phyloP scores from a whole-genome alignment of 2,329 filamentous ascomycete species.

The Monilinia aucupariae region DNA sequence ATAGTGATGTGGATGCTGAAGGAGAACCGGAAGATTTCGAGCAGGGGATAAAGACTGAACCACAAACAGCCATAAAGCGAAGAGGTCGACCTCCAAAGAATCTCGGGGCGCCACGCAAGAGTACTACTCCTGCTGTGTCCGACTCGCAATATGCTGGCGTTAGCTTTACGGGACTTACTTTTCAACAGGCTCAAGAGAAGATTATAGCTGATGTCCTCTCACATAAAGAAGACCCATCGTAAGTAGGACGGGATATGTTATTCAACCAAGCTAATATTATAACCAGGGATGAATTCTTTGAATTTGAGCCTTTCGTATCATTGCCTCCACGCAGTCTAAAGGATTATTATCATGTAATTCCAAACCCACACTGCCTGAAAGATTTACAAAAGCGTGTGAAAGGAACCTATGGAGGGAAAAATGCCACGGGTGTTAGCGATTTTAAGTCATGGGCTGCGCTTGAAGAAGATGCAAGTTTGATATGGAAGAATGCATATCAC shows the following conservation, averaged over 20 bases:
- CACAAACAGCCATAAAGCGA: constrained; percentile 21
- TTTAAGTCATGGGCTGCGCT: constrained; percentile 81
- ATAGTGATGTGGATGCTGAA: constrained; percentile 35
- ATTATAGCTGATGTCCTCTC: constrained; percentile 68
- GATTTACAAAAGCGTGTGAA: constrained; percentile 71
- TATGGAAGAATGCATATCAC: constrained; percentile 82
- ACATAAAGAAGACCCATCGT: constrained; percentile 62
- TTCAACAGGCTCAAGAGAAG: constrained; percentile 83
- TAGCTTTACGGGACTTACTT: constrained; percentile 65
- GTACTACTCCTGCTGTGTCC: constrained; percentile 40
- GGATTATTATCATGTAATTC: constrained; percentile 83
- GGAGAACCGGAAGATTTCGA: constrained; percentile 33
- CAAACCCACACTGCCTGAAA: constrained; percentile 72
- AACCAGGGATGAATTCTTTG: constrained; percentile 60
- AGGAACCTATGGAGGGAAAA: constrained; percentile 64
- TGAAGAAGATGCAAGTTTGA: constrained; percentile 69
- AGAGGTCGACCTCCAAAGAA: constrained; percentile 29
- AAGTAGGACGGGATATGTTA: constrained; percentile 32
- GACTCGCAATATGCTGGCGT: constrained; percentile 51
- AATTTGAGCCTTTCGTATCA: constrained; percentile 69
- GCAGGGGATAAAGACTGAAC: constrained; percentile 30
- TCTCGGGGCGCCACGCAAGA: constrained; percentile 34
- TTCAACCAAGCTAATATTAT: constrained; percentile 1
- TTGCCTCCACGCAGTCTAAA: constrained; percentile 68
- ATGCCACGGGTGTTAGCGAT: constrained; percentile 54